Evolutionary conservation across 176 grass and related monocot species (phyloP), one percentile per base, ranked within the genome.

Genomic region (Oryza meyeriana): DNA sequence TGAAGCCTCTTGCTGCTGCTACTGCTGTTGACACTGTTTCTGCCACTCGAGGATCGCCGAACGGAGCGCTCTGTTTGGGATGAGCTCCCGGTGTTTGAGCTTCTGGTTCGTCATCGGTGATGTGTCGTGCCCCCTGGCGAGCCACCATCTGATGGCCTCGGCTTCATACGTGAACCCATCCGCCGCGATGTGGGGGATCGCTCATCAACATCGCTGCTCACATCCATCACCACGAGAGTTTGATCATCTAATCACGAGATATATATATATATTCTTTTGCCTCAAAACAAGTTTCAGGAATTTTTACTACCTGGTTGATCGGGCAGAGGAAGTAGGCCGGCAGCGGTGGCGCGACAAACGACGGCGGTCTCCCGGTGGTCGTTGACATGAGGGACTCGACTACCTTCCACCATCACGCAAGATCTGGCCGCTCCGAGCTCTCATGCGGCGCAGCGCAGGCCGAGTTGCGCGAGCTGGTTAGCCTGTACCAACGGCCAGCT

Each of bases 61-160:
- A n/a, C n/a, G n/a, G n/a, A n/a, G n/a, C n/a, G n/a, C n/a, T n/a
- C n/a, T n/a, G n/a, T n/a, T n/a, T n/a, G n/a, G n/a, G n/a, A n/a
- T n/a, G n/a, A n/a, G n/a, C n/a, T n/a, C n/a, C n/a, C n/a, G n/a
- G n/a, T n/a, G n/a, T n/a, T n/a, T n/a, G n/a, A n/a, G n/a, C n/a
- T n/a, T n/a, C n/a, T n/a, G n/a, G n/a, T n/a, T n/a, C n/a, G n/a
- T 89, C 89, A 91, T 87, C 4, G 92, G 92, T 40, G 87, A 94
- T 4, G 84, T 87, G 61, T 85, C 84, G 66, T 87, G 89, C 31
- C 89, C 84, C 12, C 84, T 38, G 28, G 86, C 87, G 11, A 94
- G 61, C 92, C 89, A 4, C 81, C 77, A n/a, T 8, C 33, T 89
- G 77, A 92, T 87, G 14, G 83, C 92, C 72, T 91, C 86, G n/a